A percentile compares a stretch with the other conserved stretches of the same genome.
phyloP scores from a whole-genome alignment of 2,329 filamentous ascomycete species.

The Cytospora chrysosperma region DNA sequence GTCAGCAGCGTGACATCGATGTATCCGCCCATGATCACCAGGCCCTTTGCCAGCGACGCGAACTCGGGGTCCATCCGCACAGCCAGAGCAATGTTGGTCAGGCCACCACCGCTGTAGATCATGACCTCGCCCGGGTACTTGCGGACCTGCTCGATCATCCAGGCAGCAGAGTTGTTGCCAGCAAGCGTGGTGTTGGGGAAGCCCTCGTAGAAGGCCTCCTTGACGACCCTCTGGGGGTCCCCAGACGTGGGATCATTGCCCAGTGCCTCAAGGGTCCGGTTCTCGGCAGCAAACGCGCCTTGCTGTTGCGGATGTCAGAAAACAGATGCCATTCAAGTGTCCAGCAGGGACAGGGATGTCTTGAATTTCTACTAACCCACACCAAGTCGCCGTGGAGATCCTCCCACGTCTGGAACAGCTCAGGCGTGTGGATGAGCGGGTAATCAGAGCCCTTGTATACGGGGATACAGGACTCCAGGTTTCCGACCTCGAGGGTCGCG shows the following conservation, averaged over 20 bases:
- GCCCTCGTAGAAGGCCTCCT: conserved; percentile 44
- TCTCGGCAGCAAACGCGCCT: conserved; percentile 45
- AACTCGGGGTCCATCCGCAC: conserved; percentile 46
- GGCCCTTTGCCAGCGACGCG: conserved; percentile 44
- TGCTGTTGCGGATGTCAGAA: conserved; percentile 26
- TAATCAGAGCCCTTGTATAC: conserved; percentile 47
- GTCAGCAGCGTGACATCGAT: conserved; percentile 42
- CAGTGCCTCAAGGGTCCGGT: conserved; percentile 40
- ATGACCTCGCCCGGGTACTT: conserved; percentile 50
- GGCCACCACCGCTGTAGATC: conserved; percentile 45
- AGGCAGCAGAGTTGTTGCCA: conserved; percentile 41
- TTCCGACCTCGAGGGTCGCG: conserved; percentile 45
- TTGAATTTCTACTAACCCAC: conserved; percentile 32
- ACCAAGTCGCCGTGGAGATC: conserved; percentile 42
- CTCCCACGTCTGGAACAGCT: conserved; percentile 45
- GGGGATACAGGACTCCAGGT: conserved; percentile 45
- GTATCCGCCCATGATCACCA: conserved; percentile 52
- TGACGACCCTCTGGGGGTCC: conserved; percentile 41
- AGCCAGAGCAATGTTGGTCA: conserved; percentile 51
- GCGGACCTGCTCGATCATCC: conserved; percentile 47
- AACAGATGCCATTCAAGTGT: too few relatives aligned
- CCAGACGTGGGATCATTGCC: conserved; percentile 47
- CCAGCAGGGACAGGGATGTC: too few relatives aligned
- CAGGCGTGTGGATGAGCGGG: conserved; percentile 46
- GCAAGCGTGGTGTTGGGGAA: conserved; percentile 45